A percentile compares a stretch with the other conserved stretches of the same genome.
These are phyloP conservation scores for Avena sativa DNA, from an alignment of 176 grass and related monocot genomes.

Conservation along the genomic window DNA sequence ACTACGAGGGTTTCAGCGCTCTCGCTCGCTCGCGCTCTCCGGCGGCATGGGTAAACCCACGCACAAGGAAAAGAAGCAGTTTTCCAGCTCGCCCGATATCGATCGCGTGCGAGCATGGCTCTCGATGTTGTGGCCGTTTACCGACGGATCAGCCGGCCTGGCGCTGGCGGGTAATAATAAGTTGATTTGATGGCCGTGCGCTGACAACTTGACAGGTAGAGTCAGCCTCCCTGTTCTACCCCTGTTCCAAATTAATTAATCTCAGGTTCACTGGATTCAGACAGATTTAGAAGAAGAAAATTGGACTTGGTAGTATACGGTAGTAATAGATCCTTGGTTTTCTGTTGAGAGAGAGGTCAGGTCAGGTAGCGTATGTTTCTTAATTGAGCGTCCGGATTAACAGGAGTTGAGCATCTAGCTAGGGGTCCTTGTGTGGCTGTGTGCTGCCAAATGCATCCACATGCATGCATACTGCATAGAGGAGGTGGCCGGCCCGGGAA, in stretches of 20 bases:
- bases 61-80: too few species aligned
- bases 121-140: background rate
- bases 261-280: too few species aligned
- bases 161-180: background rate
- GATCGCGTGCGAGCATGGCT: background rate
- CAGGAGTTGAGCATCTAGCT: background rate
- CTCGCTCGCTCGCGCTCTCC: too few species aligned
- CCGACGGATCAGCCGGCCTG: background rate
- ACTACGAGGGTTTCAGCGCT: slow-evolving; percentile 37
- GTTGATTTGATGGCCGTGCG: background rate
- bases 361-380: background rate
- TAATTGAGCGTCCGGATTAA: background rate
- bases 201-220: background rate
- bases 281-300: too few species aligned
- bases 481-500: background rate
- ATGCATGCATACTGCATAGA: background rate
- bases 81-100: too few species aligned
- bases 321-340: too few species aligned
- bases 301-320: too few species aligned
- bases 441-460: background rate
- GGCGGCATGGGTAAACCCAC: background rate
- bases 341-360: too few species aligned
- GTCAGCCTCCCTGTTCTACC: background rate
- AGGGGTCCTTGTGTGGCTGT: background rate
- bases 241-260: too few species aligned